Evolutionary conservation across 2,329 filamentous ascomycete genomes (phyloP), one percentile per base, ranked within the genome.

Genomic region (Aspergillus calidoustus): DNA sequence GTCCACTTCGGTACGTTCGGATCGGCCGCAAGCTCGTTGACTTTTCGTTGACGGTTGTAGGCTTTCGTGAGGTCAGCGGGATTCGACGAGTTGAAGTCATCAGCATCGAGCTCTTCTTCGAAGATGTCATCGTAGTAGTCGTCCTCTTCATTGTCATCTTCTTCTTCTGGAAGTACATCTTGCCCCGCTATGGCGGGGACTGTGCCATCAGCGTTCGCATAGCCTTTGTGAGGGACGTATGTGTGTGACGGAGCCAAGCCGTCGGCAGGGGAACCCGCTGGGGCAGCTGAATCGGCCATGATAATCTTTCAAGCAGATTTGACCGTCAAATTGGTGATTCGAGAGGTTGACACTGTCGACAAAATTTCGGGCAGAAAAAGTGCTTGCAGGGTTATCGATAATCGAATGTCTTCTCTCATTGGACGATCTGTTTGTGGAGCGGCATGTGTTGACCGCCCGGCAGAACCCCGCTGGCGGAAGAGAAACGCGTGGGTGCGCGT

Each of bases 31-130:
- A 79, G 74, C 61, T 87, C 85, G 71, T 88, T 87, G 59, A 91
- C 77, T 71, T 88, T 88, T 62, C 87, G 85, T 75, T 96, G 92
- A 64, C 93, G 89, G 76, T 97, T 97, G 82, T 95, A 95, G 7
- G 89, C 88, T 79, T 96, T 95, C 43, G 92, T 93, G 60, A 92
- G 85, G 76, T 96, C 91, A 44, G 85, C 71, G 0, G 84, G 81
- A 63, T 88, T 86, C 1, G 81, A 83, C 0, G 86, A 82, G 7
- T 81, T 80, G 53, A 87, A 81, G 19, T 84, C 78, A 70, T 86
- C 87, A 25, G 83, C 81, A 54, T 81, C 81, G 25, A 87, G 68
- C 50, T 84, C 81, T 17, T 87, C 83, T 47, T 83, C 81, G 59
- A 82, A 82, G 30, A 86, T 83, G 63, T 85, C 83, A 58, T 91